Base-by-base conservation (phyloP, 768 basidiomycete species). In the Mycena epipterygia region DNA sequence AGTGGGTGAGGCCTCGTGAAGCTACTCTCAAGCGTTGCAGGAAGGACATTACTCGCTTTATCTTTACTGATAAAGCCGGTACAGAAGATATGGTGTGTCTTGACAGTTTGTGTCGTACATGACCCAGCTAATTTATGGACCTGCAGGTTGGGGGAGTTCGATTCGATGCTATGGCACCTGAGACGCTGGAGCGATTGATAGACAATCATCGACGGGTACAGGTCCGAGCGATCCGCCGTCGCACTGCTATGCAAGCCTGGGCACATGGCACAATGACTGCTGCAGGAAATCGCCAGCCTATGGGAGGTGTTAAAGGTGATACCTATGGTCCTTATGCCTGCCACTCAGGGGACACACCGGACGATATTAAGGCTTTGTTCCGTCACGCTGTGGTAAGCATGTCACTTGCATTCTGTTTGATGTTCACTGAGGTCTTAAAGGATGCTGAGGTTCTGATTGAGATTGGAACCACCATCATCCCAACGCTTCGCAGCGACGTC, bases 91-190 rank as follows among this genome's bases (percentile, higher is more conserved):
- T 42, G 5, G 63, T 64, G 17, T 16, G 63, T 56, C 33, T 0
- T 25, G 13, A 2, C 19, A 5, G 21, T 14, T 7, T 29, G 21
- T n/a, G n/a, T n/a, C 21, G 9, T 19, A 29, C 23, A 3, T 23
- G 3, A 17, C 9, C 27, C 11, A 46, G 5, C 3, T 23, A 23
- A 23, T 29, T 16, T n/a, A n/a, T n/a, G n/a, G n/a, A n/a, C n/a
- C n/a, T n/a, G n/a, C 42, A 64, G 63, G 63, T 64, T 5, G 63
- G 41, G 0, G 63, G 63, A 14, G 53, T 64, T 4, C 63, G 63
- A 5, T 64, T 42, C 17, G 21, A 44, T 2, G 41, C 39, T 1
- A 12, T 64, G 8, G 30, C 41, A 3, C 12, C n/a, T 16, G 11
- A 53, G 12, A 44, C 63, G 23, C 11, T 39, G 9, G 27, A 11